Evolutionary conservation across 2,329 filamentous ascomycete genomes (phyloP), one percentile per base, ranked within the genome.

Genomic region (Phyllosticta capitalensis): DNA sequence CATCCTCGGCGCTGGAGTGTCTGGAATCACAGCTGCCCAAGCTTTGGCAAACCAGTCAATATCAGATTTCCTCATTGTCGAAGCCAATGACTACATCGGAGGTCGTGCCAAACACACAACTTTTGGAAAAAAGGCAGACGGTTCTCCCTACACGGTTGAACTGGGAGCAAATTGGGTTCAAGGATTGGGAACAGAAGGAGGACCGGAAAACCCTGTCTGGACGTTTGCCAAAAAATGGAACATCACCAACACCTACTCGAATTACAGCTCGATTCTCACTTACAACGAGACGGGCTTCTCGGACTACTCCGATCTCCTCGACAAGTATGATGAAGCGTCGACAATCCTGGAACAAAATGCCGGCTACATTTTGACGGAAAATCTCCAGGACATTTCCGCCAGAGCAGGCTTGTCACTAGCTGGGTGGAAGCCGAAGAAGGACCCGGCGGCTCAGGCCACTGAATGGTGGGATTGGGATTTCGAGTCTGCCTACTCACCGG

Each of bases 111-210:
- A 72, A n/a, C 79, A 86, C 61, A 78, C 78, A 0, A 72, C 75
- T 0, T 87, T 87, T 64, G 84, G 84, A 4, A 71, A 75, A 17
- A 72, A 77, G 22, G 56, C 67, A 3, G 54, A 60, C 33, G 82
- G 82, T 0, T 73, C 78, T 0, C 78, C 81, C 0, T 84, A 83
- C 61, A 77, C 75, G 0, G 75, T 89, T 9, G 86, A 88, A 67
- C 72, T 86, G 0, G 86, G 86, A 2, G 85, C 86, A 6, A 89
- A 88, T 63, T 89, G 86, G 86, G 77, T 77, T 28, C 77, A 75
- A 73, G 78, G 74, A 22, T 67, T 75, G 24, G 75, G 71, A 26
- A 70, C 69, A 24, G 61, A 65, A 30, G 63, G 67, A 6, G 69
- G 57, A 33, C 69, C 56, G 63, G 79, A 83, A 54, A 85, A 88